Base-by-base conservation (phyloP, 1,284 basidiomycete species). In the Rhodofomes roseus region DNA sequence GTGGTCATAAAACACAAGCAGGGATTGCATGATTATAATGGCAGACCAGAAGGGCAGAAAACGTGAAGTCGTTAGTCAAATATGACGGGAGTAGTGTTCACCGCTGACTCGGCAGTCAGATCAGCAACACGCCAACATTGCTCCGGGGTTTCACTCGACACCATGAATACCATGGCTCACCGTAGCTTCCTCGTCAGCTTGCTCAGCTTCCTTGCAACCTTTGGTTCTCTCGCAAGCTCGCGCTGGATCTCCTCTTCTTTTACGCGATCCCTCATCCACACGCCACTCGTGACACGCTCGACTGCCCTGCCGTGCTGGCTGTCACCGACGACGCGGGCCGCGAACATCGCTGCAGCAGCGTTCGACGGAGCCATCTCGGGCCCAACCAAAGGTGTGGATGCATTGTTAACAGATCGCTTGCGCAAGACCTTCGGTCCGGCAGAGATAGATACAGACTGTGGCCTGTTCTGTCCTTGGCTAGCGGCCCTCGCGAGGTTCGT, bases 191-290 rank as follows among this genome's bases (percentile, higher is more conserved):
- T 41, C 6, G 40, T 48, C 39, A 58, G 63, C 67, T 74, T 75
- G 69, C 71, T 74, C 58, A 75, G 58, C 67, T 73, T 74, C 54
- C 70, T 63, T 52, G 61, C 63, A 4, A 31, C 34, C 27, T 61
- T 34, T 54, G 60, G 56, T 48, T 58, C 57, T 39, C 56, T 56
- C 39, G 46, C 59, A 18, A 54, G 25, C 60, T 66, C 62, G 55
- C 63, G 61, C 61, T 64, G 63, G 54, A 55, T 57, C 58, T 65
- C 65, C 62, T 64, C 64, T 60, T 66, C 63, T 60, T 65, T 64
- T 58, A 65, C 66, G 4, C 60, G 56, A 37, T 60, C 63, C 27
- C 56, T 36, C 60, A 60, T 56, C 43, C 64, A 56, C 58, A 68
- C 63, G 57, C 63, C 64, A 62, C 63, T 67, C 55, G 63, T 60